Evolutionary conservation across 495 filamentous ascomycete species (phyloP).

Genomic region (Neurospora sp.): DNA sequence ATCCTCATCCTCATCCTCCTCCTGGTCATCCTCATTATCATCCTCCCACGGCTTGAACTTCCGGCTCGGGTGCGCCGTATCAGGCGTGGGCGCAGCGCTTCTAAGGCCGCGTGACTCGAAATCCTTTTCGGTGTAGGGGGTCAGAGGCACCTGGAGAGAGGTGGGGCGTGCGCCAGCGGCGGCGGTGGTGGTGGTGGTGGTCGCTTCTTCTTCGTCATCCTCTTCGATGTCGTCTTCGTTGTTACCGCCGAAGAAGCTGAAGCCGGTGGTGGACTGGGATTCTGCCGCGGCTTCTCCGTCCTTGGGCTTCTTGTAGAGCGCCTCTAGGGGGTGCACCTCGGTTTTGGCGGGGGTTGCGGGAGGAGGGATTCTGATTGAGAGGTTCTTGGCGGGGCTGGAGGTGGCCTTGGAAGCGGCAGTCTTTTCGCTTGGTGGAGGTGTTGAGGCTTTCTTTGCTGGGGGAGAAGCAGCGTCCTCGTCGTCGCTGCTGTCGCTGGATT

Average conservation of each 20-base stretch:
- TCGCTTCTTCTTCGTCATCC: slow-evolving; percentile 35
- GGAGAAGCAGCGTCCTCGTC: background rate
- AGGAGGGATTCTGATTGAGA: slow-evolving; percentile 43
- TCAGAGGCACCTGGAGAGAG: slow-evolving; percentile 48
- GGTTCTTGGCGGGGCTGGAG: slow-evolving; percentile 29
- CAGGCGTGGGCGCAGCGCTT: slow-evolving; percentile 88
- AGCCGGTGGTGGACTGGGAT: slow-evolving; percentile 6
- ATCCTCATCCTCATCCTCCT: slow-evolving; percentile 21
- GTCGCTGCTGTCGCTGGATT: background rate
- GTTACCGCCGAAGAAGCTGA: slow-evolving; percentile 43
- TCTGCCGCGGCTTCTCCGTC: slow-evolving; percentile 17
- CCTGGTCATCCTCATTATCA: slow-evolving; percentile 29
- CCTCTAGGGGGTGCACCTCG: slow-evolving; percentile 77
- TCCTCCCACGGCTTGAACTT: slow-evolving; percentile 42
- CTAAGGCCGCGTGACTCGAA: slow-evolving; percentile 60
- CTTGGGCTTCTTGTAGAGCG: slow-evolving; percentile 69
- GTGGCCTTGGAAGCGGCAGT: slow-evolving; percentile 22
- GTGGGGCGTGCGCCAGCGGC: background rate
- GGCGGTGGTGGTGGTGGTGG: background rate
- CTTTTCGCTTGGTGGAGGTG: slow-evolving; percentile 12
- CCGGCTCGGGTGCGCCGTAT: slow-evolving; percentile 67
- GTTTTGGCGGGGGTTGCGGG: slow-evolving; percentile 35
- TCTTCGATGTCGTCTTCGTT: slow-evolving; percentile 36
- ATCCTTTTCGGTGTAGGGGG: slow-evolving; percentile 71
- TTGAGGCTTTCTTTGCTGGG: background rate